Evolutionary conservation across 2,329 filamentous ascomycete genomes (phyloP), one percentile per base, ranked within the genome.

Genomic region (Calycina marina): DNA sequence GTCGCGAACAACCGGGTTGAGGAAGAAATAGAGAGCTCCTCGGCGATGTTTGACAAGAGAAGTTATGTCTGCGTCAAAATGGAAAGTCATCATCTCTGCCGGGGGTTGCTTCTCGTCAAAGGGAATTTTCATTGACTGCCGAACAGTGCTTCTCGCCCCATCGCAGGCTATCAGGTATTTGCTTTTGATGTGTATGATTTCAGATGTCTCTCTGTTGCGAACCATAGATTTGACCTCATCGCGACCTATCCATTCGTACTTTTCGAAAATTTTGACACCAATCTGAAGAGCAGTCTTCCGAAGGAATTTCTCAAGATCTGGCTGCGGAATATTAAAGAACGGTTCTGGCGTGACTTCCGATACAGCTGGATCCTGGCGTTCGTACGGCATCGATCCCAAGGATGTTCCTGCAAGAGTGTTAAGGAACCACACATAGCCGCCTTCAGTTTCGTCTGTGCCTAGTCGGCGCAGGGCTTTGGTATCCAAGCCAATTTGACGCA

Each of bases 41-140:
- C 59, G 54, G 14, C 51, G 45, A 0, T 56, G 47, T 3, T 48
- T 45, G 0, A 62, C 42, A 0, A 62, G 44, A 1, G 56, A 51
- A 0, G 55, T 49, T 2, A 61, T 44, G 27, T 62, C 47, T 0
- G 57, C 56, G 25, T 59, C 58, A 39, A 62, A 55, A 25, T 62
- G 58, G 10, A 62, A 61, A 0, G 58, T 61, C 59, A 62, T 61
- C 58, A 61, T 61, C 0, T 56, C 60, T 34, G 60, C 57, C 22
- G 57, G 56, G 58, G 43, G 52, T 46, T 39, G 56, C 37, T 60
- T 58, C 22, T 57, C 59, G n/a, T 61, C 57, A 25, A 48, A 52
- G 15, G 54, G 47, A 13, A 56, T 47, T 6, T 46, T 44, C 4
- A 55, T 39, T 6, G 37, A 31, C 39, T 50, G 34, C 28, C 49